Conservation (phyloP, 306 rosid genomes). For the Alnus rubra region DNA sequence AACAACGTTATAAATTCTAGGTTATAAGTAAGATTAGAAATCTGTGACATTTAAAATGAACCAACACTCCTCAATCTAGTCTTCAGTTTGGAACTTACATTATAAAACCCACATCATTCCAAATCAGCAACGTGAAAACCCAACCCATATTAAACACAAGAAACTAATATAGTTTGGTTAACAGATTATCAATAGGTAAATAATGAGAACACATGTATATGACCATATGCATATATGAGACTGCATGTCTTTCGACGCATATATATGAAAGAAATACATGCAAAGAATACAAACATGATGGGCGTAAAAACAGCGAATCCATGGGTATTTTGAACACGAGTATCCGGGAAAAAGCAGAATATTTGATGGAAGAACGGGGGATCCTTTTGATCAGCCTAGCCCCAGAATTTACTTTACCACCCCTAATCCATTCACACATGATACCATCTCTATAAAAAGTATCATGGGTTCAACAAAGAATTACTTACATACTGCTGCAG, state of each 20-base stretch:
- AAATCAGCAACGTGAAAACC: not conserved
- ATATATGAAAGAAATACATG: constrained; percentile 5
- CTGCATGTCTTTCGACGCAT: not conserved
- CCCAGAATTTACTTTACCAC: constrained; percentile 22
- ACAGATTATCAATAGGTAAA: not conserved
- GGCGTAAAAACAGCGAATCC: not conserved
- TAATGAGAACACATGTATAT: not conserved
- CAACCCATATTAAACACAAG: not conserved
- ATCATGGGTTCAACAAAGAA: constrained; percentile 19
- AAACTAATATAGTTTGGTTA: not conserved
- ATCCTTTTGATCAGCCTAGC: not conserved
- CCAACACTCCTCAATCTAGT: constrained; percentile 6
- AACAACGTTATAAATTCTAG: constrained; percentile 18
- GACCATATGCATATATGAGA: not conserved
- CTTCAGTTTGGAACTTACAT: not conserved
- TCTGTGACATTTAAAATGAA: not conserved
- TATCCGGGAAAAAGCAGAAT: too few relatives aligned
- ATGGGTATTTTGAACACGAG: too few relatives aligned
- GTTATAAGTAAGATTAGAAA: not conserved
- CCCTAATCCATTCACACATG: constrained; percentile 21
- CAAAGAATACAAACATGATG: constrained; percentile 20
- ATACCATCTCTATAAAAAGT: constrained; percentile 18
- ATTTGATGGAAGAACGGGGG: too few relatives aligned
- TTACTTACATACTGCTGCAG: constrained; percentile 75
- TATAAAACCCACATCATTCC: not conserved